These are phyloP conservation scores for Nothomitra cinnamomea DNA, from an alignment of 2,329 filamentous ascomycete genomes.

Conservation along the genomic window DNA sequence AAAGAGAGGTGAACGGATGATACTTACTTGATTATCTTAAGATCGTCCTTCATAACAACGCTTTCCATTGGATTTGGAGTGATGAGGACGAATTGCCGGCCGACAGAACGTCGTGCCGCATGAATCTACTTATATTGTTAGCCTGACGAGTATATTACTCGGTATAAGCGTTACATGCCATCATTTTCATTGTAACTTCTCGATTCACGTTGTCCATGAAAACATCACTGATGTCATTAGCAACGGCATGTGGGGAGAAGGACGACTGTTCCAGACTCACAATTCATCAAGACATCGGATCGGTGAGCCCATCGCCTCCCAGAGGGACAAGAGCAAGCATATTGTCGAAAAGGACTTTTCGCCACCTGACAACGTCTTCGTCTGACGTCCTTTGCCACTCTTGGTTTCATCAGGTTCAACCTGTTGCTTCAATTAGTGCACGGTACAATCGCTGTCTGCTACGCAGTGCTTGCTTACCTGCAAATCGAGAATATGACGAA, in stretches of 20 bases:
- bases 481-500: constrained; percentile 55
- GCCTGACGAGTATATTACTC: not conserved
- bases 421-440: constrained; percentile 15
- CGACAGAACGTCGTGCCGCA: constrained; percentile 71
- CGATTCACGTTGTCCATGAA: constrained; percentile 99
- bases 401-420: constrained; percentile 53
- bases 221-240: constrained; percentile 43
- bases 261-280: constrained; percentile 21
- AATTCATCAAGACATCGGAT: constrained; percentile 94
- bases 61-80: constrained; percentile 68
- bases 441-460: not conserved
- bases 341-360: constrained; percentile 98
- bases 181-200: constrained; percentile 82
- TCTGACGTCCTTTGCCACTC: constrained; percentile 56
- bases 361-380: constrained; percentile 84
- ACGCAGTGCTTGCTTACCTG: constrained; percentile 32
- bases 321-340: constrained; percentile 78
- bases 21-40: constrained; percentile 55
- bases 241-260: constrained; percentile 10
- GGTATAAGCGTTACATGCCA: constrained; percentile 38
- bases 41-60: constrained; percentile 46
- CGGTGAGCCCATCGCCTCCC: constrained; percentile 96
- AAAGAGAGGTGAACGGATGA: not conserved
- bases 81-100: constrained; percentile 88
- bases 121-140: constrained; percentile 40